Conservation (phyloP, 352 stramenopile species). For the Pythium insidiosum region DNA sequence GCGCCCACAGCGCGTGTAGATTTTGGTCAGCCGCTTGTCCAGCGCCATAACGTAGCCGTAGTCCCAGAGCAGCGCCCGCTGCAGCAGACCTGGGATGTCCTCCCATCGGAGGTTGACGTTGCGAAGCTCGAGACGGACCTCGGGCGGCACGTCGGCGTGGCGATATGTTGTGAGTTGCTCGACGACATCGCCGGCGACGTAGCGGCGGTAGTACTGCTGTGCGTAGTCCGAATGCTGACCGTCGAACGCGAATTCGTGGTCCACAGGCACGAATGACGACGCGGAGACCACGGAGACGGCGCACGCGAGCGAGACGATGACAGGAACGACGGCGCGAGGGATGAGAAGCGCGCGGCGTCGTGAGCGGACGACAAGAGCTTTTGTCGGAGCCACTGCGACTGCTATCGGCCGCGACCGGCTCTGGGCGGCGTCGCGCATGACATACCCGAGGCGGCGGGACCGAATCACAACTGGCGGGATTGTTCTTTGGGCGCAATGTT, state of each 20-base stretch:
- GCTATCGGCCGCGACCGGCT: too few relatives aligned
- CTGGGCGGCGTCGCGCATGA: not conserved
- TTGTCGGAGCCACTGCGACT: too few relatives aligned
- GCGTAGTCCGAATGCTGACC: conserved; percentile 58
- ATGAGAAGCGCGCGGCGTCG: not conserved
- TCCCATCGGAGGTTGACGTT: conserved; percentile 30
- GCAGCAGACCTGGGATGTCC: conserved; percentile 42
- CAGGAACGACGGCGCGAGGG: too few relatives aligned
- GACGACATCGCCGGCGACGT: conserved; percentile 21
- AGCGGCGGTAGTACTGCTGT: conserved; percentile 57
- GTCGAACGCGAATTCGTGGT: conserved; percentile 38
- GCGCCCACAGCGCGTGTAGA: conserved; percentile 56
- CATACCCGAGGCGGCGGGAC: too few relatives aligned
- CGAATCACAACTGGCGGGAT: too few relatives aligned
- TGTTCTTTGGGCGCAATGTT: too few relatives aligned
- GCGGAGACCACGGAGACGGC: not conserved
- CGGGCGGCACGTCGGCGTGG: conserved; percentile 15
- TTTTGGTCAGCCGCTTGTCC: conserved; percentile 20
- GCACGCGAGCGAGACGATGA: not conserved
- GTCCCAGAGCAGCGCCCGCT: conserved; percentile 65
- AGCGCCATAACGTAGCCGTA: conserved; percentile 43
- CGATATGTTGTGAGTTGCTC: conserved; percentile 20
- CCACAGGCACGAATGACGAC: conserved; percentile 33
- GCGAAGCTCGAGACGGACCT: conserved; percentile 22
- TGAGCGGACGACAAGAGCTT: not conserved